Base-by-base conservation (phyloP, 73 alveolate genomes). In the Paramecium pentaurelia region DNA sequence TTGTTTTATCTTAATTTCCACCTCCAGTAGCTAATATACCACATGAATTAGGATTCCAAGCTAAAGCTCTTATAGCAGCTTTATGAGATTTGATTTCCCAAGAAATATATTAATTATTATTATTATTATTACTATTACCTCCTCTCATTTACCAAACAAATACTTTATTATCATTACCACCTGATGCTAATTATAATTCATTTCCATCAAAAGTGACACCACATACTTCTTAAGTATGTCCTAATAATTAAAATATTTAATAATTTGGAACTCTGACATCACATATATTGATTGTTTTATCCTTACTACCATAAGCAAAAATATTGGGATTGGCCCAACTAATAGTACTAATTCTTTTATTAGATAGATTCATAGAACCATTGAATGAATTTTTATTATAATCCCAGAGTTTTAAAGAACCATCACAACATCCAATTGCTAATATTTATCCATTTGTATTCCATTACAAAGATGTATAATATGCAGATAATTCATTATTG, bases 131-230 rank as follows among this genome's bases (percentile, higher is more conserved):
- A 16, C 45, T 58, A 70, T 36, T 32, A 1, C 89, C 58, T 75
- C 94, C 92, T 71, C 85, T 73, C 58, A 89, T 71, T 47, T 89
- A 95, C 99, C 99, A 97, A 22, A 97, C 95, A 95, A 93, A 89
- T 44, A 97, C 95, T 92, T 96, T 96, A 86, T 97, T 97, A 77
- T 97, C 99, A 93, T 97, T 97, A 11, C 99, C 99, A 71, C 99
- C 99, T 32, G 98, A 93, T 18, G 99, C 99, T 25, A 97, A 93
- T 75, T 96, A 95, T 44, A 89, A 84, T 47, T 96, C 98, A 93
- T 97, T 98, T 32, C 95, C 95, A 58, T 96, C 93, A 98, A 98
- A 97, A 87, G 95, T 97, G 14, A 97, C 93, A 11, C 98, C 98
- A 87, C 99, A 97, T 25, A 97, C 97, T 90, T 97, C 99, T 92